These are phyloP conservation scores for Didymellaceae sp. DNA, from an alignment of 2,329 filamentous ascomycete genomes.

Conservation along the genomic window DNA sequence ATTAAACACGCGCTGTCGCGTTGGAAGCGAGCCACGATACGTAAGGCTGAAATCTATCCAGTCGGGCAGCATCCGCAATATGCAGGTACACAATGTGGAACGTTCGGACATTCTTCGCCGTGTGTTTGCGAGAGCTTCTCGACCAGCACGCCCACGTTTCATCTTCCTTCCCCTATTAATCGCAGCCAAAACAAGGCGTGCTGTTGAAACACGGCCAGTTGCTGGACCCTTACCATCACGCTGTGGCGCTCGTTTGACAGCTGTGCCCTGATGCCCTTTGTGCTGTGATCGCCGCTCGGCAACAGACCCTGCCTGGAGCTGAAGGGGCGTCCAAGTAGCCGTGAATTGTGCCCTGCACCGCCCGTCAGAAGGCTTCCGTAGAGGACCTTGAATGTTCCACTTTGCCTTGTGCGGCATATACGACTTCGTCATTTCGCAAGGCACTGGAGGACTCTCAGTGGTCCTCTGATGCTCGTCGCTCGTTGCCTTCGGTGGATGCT, in stretches of 20 bases:
- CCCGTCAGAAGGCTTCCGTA: not conserved
- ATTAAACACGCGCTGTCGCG: conserved; percentile 33
- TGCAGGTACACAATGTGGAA: conserved; percentile 36
- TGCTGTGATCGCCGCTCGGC: conserved; percentile 7
- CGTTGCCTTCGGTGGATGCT: conserved; percentile 4
- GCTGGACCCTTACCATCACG: conserved; percentile 13
- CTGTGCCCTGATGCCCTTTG: conserved; percentile 17
- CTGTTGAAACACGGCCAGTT: conserved; percentile 17
- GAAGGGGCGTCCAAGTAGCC: conserved; percentile 6
- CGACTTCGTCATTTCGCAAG: not conserved
- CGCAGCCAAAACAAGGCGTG: conserved; percentile 10
- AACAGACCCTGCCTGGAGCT: conserved; percentile 2
- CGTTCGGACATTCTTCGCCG: conserved; percentile 17
- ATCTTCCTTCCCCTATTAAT: conserved; percentile 17
- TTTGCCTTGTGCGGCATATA: conserved; percentile 4
- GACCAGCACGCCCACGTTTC: conserved; percentile 14
- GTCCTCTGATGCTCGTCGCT: conserved; percentile 4
- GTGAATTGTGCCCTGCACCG: conserved; percentile 3
- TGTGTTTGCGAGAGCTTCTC: conserved; percentile 4
- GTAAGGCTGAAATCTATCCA: conserved; percentile 18
- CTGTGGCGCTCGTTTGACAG: conserved; percentile 16
- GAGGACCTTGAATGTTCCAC: not conserved
- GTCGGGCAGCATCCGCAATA: conserved; percentile 19
- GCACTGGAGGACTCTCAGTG: not conserved
- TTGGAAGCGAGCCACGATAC: conserved; percentile 26